A percentile compares a stretch with the other conserved stretches of the same genome.
Conservation (phyloP, 1,284 basidiomycete genomes). For the Butyriboletus appendiculatus region DNA sequence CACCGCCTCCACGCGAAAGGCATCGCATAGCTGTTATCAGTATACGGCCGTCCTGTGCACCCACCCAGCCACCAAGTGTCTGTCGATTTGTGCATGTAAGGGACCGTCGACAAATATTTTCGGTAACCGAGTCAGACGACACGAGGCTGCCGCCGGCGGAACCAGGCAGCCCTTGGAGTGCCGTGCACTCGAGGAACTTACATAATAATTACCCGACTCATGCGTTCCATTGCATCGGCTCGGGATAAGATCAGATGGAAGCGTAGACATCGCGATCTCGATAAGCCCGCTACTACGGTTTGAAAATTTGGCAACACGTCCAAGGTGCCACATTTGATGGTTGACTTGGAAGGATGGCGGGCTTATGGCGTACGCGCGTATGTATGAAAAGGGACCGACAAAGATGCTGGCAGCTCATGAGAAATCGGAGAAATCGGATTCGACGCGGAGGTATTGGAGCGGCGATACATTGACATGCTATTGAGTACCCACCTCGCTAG, state of each 20-base stretch:
- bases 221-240: no score
- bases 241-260: neutral
- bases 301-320: neutral
- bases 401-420: neutral
- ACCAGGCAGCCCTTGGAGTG: neutral
- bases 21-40: neutral
- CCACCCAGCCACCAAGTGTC: constrained; percentile 1
- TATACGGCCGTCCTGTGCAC: neutral
- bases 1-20: constrained; percentile 8
- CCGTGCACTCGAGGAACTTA: no score
- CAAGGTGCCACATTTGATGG: neutral
- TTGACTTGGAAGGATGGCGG: neutral
- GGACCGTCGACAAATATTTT: neutral
- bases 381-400: neutral
- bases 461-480: neutral
- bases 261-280: neutral
- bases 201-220: no score
- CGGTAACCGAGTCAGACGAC: neutral
- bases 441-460: neutral
- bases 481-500: neutral
- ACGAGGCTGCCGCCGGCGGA: neutral
- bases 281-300: neutral
- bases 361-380: no score
- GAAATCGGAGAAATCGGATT: neutral
- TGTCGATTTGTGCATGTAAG: neutral